These are phyloP conservation scores for Leccinum subtestaceum DNA, from an alignment of 768 basidiomycete genomes.

Conservation along the genomic window DNA sequence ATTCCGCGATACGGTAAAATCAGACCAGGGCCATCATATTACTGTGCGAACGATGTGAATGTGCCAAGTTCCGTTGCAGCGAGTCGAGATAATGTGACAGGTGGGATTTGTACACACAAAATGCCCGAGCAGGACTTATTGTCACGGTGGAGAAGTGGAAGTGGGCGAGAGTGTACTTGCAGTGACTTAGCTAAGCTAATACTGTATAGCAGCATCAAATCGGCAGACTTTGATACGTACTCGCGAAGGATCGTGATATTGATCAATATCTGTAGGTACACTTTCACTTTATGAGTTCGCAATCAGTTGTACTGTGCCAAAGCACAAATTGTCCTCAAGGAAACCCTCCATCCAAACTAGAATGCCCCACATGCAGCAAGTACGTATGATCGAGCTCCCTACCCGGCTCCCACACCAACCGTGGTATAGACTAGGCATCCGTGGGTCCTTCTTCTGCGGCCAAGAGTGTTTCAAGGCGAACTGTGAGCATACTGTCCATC, in stretches of 20 bases:
- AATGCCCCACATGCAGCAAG: slow-evolving; percentile 95
- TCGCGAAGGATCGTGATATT: neutral
- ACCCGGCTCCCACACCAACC: slow-evolving; percentile 11
- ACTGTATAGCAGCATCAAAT: neutral
- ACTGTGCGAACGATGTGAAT: neutral
- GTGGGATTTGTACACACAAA: neutral
- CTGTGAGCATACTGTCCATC: slow-evolving; percentile 54
- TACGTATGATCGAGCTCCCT: slow-evolving; percentile 35
- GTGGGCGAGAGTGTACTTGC: neutral
- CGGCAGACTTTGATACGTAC: neutral
- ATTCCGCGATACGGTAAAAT: neutral
- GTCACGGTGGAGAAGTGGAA: neutral
- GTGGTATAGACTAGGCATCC: slow-evolving; percentile 64
- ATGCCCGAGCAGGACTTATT: neutral
- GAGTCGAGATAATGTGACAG: neutral
- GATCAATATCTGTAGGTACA: neutral
- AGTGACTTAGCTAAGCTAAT: neutral
- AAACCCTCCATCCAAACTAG: slow-evolving; percentile 80
- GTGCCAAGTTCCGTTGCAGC: neutral
- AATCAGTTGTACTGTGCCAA: slow-evolving; percentile 53
- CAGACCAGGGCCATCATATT: neutral
- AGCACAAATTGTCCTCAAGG: slow-evolving; percentile 72
- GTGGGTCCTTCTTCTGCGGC: slow-evolving; percentile 86
- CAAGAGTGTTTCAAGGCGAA: slow-evolving; percentile 96
- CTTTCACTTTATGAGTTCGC: slow-evolving; percentile 35